A percentile compares a stretch with the other conserved stretches of the same genome.
phyloP scores from a whole-genome alignment of 164 flowering plant species.

The Piper betle region DNA sequence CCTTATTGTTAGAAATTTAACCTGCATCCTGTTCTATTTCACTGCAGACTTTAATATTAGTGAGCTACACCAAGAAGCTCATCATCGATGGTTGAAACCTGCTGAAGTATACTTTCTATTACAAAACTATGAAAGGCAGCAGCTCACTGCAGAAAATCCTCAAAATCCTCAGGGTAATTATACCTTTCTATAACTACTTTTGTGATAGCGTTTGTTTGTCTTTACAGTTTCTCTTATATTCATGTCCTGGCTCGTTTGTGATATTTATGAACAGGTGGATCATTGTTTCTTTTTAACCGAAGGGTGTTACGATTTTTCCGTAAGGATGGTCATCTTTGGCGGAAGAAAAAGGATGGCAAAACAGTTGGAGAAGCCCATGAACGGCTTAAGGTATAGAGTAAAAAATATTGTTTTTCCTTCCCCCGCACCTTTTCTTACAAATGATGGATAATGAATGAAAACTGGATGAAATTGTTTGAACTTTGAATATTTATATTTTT shows the following conservation, averaged over 20 bases:
- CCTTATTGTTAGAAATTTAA: neutral
- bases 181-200: neutral
- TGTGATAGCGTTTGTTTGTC: neutral
- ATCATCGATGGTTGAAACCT: conserved; percentile 72
- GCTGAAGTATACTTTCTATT: conserved; percentile 60
- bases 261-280: conserved; percentile 57
- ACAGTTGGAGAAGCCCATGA: conserved; percentile 97
- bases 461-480: neutral
- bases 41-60: conserved; percentile 41
- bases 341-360: conserved; percentile 80
- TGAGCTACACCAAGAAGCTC: conserved; percentile 49
- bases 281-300: conserved; percentile 80
- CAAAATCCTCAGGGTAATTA: conserved; percentile 47
- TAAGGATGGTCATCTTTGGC: conserved; percentile 86
- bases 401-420: neutral
- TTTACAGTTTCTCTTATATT: neutral
- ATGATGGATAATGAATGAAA: neutral
- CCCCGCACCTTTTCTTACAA: neutral
- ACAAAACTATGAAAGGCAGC: conserved; percentile 43
- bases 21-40: neutral
- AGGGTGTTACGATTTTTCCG: conserved; percentile 83
- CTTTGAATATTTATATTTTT: too few species aligned
- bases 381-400: conserved; percentile 61
- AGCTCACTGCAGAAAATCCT: conserved; percentile 37
- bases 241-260: conserved; percentile 1